Conservation (phyloP, 495 filamentous ascomycete genomes). For the Lasiosphaeria hispida region DNA sequence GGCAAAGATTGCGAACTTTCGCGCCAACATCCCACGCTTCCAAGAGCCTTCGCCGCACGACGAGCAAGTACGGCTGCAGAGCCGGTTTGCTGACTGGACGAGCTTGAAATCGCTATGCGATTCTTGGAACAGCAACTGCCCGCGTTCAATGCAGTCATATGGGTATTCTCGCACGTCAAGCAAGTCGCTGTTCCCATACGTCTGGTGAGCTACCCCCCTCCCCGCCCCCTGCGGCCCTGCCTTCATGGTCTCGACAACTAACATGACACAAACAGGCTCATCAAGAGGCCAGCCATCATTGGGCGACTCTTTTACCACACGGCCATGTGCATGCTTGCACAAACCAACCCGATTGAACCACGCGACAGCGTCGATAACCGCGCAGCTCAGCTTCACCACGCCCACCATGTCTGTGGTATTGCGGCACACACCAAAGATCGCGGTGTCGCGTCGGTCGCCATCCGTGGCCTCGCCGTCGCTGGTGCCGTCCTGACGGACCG, state of each 20-base stretch:
- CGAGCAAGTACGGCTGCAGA: conserved; percentile 61
- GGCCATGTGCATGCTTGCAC: conserved; percentile 73
- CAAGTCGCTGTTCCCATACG: conserved; percentile 78
- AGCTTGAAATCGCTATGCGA: conserved; percentile 71
- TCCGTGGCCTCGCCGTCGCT: conserved; percentile 75
- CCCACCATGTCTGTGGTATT: conserved; percentile 83
- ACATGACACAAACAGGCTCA: conserved; percentile 55
- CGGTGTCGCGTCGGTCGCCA: conserved; percentile 71
- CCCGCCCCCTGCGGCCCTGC: neutral
- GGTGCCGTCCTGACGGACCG: conserved; percentile 67
- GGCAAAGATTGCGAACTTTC: conserved; percentile 84
- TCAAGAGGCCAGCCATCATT: conserved; percentile 76
- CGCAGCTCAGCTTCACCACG: conserved; percentile 65
- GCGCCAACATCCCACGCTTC: conserved; percentile 60
- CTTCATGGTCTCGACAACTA: conserved; percentile 13
- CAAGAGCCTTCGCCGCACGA: conserved; percentile 57
- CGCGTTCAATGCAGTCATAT: conserved; percentile 84
- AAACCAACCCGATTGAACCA: conserved; percentile 64
- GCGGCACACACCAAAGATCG: conserved; percentile 78
- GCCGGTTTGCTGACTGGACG: conserved; percentile 73
- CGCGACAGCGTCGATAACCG: conserved; percentile 63
- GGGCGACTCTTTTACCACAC: conserved; percentile 92
- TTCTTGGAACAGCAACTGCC: conserved; percentile 72
- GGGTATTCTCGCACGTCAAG: conserved; percentile 65
- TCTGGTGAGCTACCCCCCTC: conserved; percentile 60